These are phyloP conservation scores for Wickerhamiella lipophila DNA, from an alignment of 805 yeast species.

Conservation along the genomic window DNA sequence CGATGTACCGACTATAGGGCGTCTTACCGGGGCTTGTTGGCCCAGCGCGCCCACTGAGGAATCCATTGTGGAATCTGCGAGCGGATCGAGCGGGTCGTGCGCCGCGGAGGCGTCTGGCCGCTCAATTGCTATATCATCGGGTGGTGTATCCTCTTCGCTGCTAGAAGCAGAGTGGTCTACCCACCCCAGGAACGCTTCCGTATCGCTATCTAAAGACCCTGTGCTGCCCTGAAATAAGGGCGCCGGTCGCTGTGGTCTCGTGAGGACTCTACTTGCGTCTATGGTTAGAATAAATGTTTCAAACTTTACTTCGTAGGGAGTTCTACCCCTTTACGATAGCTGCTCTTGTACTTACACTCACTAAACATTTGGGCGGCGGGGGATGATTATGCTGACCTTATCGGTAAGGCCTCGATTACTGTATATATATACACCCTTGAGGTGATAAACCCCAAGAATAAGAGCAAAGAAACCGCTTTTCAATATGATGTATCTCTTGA, in stretches of 20 bases:
- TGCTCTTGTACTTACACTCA: conserved; percentile 13
- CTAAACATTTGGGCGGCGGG: conserved; percentile 6
- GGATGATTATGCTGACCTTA: conserved; percentile 1
- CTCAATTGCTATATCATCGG: conserved; percentile 25
- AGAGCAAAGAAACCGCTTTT: neutral
- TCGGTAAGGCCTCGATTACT: neutral
- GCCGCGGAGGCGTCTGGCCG: neutral
- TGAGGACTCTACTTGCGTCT: conserved; percentile 30
- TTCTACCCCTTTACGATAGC: too few relatives aligned
- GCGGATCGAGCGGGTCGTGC: neutral
- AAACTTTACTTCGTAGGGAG: too few relatives aligned
- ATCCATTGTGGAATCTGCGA: neutral
- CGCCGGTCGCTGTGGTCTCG: conserved; percentile 27
- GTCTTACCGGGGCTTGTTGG: neutral
- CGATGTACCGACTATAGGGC: neutral
- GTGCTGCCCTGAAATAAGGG: conserved; percentile 22
- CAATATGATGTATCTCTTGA: conserved; percentile 35
- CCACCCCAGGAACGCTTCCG: conserved; percentile 20
- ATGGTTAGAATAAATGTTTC: neutral
- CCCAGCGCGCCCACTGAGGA: neutral
- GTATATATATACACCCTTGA: too few relatives aligned
- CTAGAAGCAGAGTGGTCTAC: conserved; percentile 13
- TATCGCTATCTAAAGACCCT: conserved; percentile 15
- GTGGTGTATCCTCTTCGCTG: conserved; percentile 23
- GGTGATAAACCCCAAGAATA: too few relatives aligned